phyloP scores from a whole-genome alignment of 768 basidiomycete species.

The Guyanaporus albipodus region DNA sequence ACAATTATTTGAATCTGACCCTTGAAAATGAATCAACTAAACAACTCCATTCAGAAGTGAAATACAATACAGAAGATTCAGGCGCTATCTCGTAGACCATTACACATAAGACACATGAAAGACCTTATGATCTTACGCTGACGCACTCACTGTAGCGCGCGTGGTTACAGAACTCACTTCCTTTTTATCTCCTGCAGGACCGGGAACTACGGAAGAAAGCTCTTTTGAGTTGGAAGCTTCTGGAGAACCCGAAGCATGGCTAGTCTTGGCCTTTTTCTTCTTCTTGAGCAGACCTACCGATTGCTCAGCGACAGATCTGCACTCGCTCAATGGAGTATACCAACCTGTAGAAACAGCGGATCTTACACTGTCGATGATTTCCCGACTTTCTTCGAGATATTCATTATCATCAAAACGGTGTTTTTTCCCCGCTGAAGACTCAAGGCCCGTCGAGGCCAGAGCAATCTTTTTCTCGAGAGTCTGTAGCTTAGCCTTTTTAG shows the following conservation, averaged over 20 bases:
- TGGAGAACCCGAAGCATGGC: conserved; percentile 13
- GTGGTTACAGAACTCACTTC: neutral
- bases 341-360: conserved; percentile 82
- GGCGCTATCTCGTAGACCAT: neutral
- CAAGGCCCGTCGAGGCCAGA: conserved; percentile 37
- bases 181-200: neutral
- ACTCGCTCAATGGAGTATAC: conserved; percentile 17
- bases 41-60: neutral
- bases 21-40: too few species aligned
- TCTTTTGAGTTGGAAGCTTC: conserved; percentile 23
- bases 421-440: conserved; percentile 66
- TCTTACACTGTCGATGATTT: conserved; percentile 88
- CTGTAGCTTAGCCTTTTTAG: conserved; percentile 79
- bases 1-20: too few species aligned
- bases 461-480: conserved; percentile 74
- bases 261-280: conserved; percentile 63
- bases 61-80: neutral
- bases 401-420: conserved; percentile 90
- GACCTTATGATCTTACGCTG: conserved; percentile 11
- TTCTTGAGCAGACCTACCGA: conserved; percentile 68
- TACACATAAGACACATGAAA: neutral
- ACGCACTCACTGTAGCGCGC: conserved; percentile 13
- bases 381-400: conserved; percentile 86
- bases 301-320: conserved; percentile 11
- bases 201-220: neutral